Conservation (phyloP, 768 basidiomycete species). For the Mycena venus region DNA sequence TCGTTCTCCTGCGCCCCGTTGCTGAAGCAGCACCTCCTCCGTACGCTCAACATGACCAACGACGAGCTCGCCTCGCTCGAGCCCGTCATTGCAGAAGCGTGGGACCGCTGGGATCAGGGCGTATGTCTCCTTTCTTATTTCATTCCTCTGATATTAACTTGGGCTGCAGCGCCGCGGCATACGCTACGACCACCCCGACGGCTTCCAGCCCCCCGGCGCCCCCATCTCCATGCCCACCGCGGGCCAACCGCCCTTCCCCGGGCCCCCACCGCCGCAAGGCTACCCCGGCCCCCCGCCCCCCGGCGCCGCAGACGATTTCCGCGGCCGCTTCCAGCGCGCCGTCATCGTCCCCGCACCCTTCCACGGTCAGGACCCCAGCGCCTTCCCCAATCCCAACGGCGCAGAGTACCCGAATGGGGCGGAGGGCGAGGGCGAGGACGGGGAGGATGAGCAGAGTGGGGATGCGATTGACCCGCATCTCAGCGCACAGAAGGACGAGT, state of each 20-base stretch:
- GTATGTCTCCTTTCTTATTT: conserved; percentile 54
- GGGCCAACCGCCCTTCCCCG: not conserved
- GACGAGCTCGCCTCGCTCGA: conserved; percentile 86
- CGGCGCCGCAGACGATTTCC: conserved; percentile 30
- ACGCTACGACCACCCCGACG: conserved; percentile 30
- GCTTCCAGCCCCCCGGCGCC: conserved; percentile 21
- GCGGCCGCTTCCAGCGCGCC: conserved; percentile 31
- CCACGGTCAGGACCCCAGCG: not conserved
- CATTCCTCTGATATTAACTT: not conserved
- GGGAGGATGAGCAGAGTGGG: too few species aligned
- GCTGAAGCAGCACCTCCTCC: conserved; percentile 81
- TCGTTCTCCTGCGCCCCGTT: conserved; percentile 82
- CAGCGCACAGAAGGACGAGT: too few species aligned
- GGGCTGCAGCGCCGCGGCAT: conserved; percentile 25
- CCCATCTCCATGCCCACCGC: conserved; percentile 13
- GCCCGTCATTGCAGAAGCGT: conserved; percentile 85
- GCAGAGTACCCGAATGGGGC: not conserved
- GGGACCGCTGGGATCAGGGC: conserved; percentile 89
- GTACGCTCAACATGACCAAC: conserved; percentile 79
- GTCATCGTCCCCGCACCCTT: conserved; percentile 29
- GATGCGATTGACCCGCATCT: too few species aligned
- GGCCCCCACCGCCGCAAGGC: not conserved
- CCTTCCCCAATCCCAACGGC: not conserved
- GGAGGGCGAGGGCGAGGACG: too few species aligned
- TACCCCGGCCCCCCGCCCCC: not conserved